Evolutionary conservation across 1,284 basidiomycete species (phyloP), one percentile per base, ranked within the genome.

Genomic region (Cryptococcus deneoformans): DNA sequence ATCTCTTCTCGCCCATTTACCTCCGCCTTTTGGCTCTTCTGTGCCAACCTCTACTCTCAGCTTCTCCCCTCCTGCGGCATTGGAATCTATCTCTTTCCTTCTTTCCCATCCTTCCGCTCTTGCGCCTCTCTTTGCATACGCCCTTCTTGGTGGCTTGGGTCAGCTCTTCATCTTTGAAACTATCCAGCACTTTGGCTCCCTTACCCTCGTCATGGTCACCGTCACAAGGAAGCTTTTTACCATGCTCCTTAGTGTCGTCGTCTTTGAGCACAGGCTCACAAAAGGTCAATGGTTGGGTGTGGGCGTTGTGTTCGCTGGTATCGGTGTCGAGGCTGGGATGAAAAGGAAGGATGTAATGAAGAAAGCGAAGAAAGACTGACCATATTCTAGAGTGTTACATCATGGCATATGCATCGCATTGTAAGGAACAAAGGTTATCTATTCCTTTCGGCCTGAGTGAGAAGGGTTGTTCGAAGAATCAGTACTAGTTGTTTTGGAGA

Each of bases 101-200:
- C 77, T 80, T 44, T 80, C 82, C 1, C 94, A 99, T 72, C 92
- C 92, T 0, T 81, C 84, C 1, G 84, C 93, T n/a, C 69, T 90
- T 37, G 67, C 80, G 5, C 92, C 96, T 1, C 82, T 99, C 36
- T 78, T 85, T 6, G 87, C 92, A 61, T 99, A 94, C 72, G 90
- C 91, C 3, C 75, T 92, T 9, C 91, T 93, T 0, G 96, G 96
- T 42, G 91, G 95, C 0, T 79, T 97, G 16, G 95, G 95, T 0
- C 95, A 99, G 75, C 80, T 99, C 10, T 98, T 98, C 79, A 99
- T 99, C 66, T 99, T 98, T 65, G 95, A 97, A 80, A 99, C 96
- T 0, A 82, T 99, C 58, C 88, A 93, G 66, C 88, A 94, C 68
- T 99, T 98, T 73, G 96, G 96, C 16, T 92, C 89, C 8, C 80